Evolutionary conservation across 768 basidiomycete genomes (phyloP).

Genomic region (Calocybe gangraenosa): DNA sequence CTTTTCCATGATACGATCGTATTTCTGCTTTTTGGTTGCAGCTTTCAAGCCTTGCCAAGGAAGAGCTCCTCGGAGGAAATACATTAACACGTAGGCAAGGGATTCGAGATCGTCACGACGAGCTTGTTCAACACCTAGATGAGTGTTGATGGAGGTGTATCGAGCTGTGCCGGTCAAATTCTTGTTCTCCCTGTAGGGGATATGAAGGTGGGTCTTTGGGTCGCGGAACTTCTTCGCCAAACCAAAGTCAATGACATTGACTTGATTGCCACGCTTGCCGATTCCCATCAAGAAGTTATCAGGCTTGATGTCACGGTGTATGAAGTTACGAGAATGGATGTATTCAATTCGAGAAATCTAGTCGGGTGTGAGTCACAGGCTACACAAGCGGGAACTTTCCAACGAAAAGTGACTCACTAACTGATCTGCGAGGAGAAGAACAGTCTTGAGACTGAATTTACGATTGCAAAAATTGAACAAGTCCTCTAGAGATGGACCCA

Average conservation of each 20-base stretch:
- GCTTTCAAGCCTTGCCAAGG: constrained; percentile 99
- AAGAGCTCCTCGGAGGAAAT: constrained; percentile 96
- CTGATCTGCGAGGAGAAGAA: constrained; percentile 94
- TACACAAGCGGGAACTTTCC: no score
- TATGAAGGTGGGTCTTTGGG: constrained; percentile 99
- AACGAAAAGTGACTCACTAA: constrained; percentile 52
- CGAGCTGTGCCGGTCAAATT: constrained; percentile 98
- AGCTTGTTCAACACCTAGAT: constrained; percentile 96
- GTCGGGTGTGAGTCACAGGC: constrained; percentile 17
- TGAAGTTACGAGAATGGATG: constrained; percentile 99
- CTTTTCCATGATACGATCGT: constrained; percentile 99
- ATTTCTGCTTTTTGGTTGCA: constrained; percentile 99
- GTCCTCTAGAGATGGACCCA: constrained; percentile 88
- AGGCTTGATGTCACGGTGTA: constrained; percentile 97
- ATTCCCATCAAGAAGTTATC: constrained; percentile 99
- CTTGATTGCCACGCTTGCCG: constrained; percentile 99
- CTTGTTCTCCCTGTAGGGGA: constrained; percentile 99
- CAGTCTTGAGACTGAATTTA: constrained; percentile 97
- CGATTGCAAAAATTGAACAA: constrained; percentile 96
- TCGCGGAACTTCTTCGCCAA: constrained; percentile 99
- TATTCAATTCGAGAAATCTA: constrained; percentile 99
- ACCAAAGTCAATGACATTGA: constrained; percentile 98
- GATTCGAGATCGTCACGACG: constrained; percentile 98
- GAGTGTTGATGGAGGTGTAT: constrained; percentile 99
- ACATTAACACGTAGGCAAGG: constrained; percentile 98